Conservation (phyloP, 1,284 basidiomycete species). For the Ganoderma sinense region DNA sequence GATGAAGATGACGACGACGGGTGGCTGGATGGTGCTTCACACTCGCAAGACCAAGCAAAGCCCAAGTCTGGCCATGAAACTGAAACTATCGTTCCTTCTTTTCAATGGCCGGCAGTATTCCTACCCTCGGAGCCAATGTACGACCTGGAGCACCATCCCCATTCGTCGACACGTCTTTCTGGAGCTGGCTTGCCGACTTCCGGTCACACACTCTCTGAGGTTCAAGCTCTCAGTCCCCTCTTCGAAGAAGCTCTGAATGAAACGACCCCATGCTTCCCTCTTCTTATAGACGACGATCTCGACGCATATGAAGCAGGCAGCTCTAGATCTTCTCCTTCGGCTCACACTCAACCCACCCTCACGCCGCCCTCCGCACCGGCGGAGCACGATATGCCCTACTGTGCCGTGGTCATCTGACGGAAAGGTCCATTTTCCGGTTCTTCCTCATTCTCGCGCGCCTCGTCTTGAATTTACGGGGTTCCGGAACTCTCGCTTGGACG, state of each 20-base stretch:
- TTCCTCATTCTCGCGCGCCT: constrained; percentile 5
- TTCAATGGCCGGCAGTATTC: neutral
- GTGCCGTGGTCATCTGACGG: constrained; percentile 21
- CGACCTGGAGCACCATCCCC: neutral
- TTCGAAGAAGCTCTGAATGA: constrained; percentile 10
- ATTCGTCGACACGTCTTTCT: neutral
- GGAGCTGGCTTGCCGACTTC: constrained; percentile 2
- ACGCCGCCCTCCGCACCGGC: neutral
- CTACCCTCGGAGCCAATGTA: neutral
- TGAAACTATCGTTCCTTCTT: neutral
- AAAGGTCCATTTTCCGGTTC: neutral
- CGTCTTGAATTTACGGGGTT: constrained; percentile 4
- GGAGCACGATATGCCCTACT: neutral
- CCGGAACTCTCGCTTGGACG: neutral
- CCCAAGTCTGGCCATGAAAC: neutral
- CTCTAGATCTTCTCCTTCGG: constrained; percentile 9
- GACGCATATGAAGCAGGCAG: constrained; percentile 3
- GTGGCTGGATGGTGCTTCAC: constrained; percentile 14
- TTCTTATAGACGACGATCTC: constrained; percentile 29
- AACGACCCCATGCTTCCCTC: constrained; percentile 15
- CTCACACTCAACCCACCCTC: constrained; percentile 8
- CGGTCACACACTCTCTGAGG: neutral
- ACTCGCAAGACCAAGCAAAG: neutral
- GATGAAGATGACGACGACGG: constrained; percentile 13
- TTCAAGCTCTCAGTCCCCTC: constrained; percentile 1